phyloP scores from a whole-genome alignment of 176 grass and related monocot species.

The Pontederia paniculata region DNA sequence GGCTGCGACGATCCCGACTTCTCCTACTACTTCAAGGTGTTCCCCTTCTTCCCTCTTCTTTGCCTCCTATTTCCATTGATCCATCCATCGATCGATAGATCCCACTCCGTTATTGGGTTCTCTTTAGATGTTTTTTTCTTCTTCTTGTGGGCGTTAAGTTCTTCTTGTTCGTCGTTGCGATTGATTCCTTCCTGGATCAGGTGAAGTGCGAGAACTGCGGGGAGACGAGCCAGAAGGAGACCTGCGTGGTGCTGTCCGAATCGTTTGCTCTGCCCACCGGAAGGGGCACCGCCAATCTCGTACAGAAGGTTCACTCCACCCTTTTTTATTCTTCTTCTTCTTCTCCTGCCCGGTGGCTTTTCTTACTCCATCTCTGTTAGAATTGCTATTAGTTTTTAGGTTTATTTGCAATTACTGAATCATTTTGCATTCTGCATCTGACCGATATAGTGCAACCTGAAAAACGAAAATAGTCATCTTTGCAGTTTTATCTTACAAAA shows the following conservation, averaged over 20 bases:
- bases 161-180: background rate
- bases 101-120: background rate
- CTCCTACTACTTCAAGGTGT: conserved; percentile 78
- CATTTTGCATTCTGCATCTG: too few species aligned
- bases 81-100: background rate
- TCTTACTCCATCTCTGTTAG: background rate
- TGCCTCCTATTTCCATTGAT: too few species aligned
- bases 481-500: too few species aligned
- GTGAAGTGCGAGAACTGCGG: conserved; percentile 79
- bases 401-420: too few species aligned
- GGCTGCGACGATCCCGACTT: conserved; percentile 67
- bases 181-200: conserved; percentile 15
- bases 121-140: background rate
- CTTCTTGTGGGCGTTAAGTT: background rate
- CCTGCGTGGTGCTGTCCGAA: conserved; percentile 49
- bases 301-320: conserved; percentile 59
- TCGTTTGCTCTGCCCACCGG: conserved; percentile 45
- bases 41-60: background rate
- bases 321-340: background rate
- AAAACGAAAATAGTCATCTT: too few species aligned
- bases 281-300: conserved; percentile 44
- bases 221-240: conserved; percentile 60
- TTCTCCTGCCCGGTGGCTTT: background rate
- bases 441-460: too few species aligned
- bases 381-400: background rate